Conservation (phyloP, 2,329 filamentous ascomycete genomes). For the Cladosporium sp. region DNA sequence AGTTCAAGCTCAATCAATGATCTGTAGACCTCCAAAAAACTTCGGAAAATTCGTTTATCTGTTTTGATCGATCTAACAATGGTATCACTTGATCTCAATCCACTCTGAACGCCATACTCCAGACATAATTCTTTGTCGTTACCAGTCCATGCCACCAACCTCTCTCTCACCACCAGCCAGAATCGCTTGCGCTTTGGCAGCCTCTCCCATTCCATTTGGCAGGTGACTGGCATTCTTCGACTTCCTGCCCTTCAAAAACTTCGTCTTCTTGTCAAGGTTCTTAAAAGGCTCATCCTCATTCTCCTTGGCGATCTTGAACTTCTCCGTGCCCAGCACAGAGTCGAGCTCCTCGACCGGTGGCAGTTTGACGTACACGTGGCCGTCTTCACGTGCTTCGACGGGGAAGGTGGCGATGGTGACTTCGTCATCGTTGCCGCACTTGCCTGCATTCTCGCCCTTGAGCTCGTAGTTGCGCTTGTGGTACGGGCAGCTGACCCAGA, state of each 20-base stretch:
- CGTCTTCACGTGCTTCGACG: conserved; percentile 72
- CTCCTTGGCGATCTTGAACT: conserved; percentile 75
- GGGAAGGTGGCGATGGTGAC: conserved; percentile 82
- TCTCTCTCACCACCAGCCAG: conserved; percentile 49
- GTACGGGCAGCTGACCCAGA: conserved; percentile 85
- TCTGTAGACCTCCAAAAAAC: too few relatives aligned
- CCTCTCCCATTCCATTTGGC: conserved; percentile 45
- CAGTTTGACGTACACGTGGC: conserved; percentile 76
- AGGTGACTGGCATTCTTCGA: conserved; percentile 47
- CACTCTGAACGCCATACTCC: not conserved
- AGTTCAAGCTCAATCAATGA: not conserved
- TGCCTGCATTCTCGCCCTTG: conserved; percentile 62
- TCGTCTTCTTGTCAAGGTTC: conserved; percentile 56
- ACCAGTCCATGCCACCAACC: conserved; percentile 49
- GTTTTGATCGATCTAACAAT: not conserved
- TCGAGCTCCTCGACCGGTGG: conserved; percentile 82
- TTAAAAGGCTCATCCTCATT: conserved; percentile 60
- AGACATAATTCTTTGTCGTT: not conserved
- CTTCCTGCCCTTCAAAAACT: conserved; percentile 55
- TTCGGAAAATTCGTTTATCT: not conserved
- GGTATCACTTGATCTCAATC: conserved; percentile 9
- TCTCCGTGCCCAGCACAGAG: conserved; percentile 71
- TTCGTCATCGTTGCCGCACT: conserved; percentile 71
- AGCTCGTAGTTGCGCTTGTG: conserved; percentile 91
- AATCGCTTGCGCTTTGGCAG: conserved; percentile 45